Evolutionary conservation across 805 yeast genomes (phyloP).

Genomic region (Kurtzmaniella cleridarum): DNA sequence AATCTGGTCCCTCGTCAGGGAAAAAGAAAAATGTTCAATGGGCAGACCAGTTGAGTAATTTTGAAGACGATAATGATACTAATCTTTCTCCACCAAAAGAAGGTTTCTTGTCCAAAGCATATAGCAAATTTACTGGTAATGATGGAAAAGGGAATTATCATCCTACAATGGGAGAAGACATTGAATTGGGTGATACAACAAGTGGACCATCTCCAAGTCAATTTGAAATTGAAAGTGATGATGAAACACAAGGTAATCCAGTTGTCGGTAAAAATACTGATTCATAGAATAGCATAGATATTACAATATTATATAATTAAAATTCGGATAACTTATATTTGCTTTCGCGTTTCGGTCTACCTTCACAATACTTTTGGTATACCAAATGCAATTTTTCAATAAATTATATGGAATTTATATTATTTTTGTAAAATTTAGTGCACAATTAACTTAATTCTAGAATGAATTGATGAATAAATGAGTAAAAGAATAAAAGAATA

Average conservation of each 20-base stretch:
- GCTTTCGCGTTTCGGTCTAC: too few species aligned
- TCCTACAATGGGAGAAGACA: slow-evolving; percentile 27
- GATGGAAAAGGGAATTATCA: slow-evolving; percentile 19
- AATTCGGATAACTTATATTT: too few species aligned
- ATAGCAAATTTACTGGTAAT: slow-evolving; percentile 24
- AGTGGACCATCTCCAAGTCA: slow-evolving; percentile 23
- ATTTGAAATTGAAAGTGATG: slow-evolving; percentile 47
- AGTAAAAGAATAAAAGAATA: too few species aligned
- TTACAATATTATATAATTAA: too few species aligned
- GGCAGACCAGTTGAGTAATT: slow-evolving; percentile 39
- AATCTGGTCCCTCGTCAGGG: slow-evolving; percentile 23
- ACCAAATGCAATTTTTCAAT: too few species aligned
- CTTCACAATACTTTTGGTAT: too few species aligned
- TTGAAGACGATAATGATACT: slow-evolving; percentile 25
- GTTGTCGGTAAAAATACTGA: background rate
- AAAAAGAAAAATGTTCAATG: slow-evolving; percentile 43
- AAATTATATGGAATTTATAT: too few species aligned
- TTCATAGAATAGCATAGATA: background rate
- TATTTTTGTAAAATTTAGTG: too few species aligned
- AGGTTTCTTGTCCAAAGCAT: slow-evolving; percentile 28
- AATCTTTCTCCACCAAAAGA: slow-evolving; percentile 6
- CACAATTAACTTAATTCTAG: too few species aligned
- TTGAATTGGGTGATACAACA: slow-evolving; percentile 36
- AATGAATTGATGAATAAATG: too few species aligned
- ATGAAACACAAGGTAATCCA: slow-evolving; percentile 20